A percentile compares a stretch with the other conserved stretches of the same genome.
These are phyloP conservation scores for Cladophialophora bantiana DNA, from an alignment of 2,329 filamentous ascomycete species.

Conservation along the genomic window DNA sequence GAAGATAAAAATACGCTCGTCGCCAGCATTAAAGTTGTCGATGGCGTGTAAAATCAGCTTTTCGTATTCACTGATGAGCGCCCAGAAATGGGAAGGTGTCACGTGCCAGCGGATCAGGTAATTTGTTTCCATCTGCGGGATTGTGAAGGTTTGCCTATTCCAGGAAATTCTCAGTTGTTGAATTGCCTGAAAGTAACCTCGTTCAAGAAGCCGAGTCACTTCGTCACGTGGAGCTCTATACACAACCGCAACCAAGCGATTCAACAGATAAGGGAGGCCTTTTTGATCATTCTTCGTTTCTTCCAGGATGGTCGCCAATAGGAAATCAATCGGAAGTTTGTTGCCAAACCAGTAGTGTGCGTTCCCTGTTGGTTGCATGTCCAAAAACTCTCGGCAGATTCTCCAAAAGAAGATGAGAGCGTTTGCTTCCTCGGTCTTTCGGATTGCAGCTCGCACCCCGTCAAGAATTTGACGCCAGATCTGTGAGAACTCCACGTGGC, in stretches of 20 bases:
- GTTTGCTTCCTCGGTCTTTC: too few relatives aligned
- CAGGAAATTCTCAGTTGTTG: neutral
- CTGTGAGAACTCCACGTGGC: too few relatives aligned
- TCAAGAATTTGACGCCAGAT: too few relatives aligned
- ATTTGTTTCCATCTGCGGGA: neutral
- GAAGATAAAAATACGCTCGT: neutral
- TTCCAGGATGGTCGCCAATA: too few relatives aligned
- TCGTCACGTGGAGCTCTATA: neutral
- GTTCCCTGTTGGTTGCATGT: too few relatives aligned
- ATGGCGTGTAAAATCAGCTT: neutral
- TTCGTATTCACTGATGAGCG: neutral
- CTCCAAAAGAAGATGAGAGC: too few relatives aligned
- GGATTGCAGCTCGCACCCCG: too few relatives aligned
- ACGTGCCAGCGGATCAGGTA: neutral
- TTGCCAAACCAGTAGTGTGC: too few relatives aligned
- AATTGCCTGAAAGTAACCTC: neutral
- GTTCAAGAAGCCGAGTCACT: neutral
- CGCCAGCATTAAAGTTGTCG: neutral
- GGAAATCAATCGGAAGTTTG: too few relatives aligned
- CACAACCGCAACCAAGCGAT: neutral
- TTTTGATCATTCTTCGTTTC: too few relatives aligned
- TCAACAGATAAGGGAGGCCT: neutral
- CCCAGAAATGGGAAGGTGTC: neutral
- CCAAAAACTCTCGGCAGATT: too few relatives aligned
- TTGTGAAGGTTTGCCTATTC: neutral